Evolutionary conservation across 495 filamentous ascomycete species (phyloP).

Genomic region (Penicillium egyptiacum): DNA sequence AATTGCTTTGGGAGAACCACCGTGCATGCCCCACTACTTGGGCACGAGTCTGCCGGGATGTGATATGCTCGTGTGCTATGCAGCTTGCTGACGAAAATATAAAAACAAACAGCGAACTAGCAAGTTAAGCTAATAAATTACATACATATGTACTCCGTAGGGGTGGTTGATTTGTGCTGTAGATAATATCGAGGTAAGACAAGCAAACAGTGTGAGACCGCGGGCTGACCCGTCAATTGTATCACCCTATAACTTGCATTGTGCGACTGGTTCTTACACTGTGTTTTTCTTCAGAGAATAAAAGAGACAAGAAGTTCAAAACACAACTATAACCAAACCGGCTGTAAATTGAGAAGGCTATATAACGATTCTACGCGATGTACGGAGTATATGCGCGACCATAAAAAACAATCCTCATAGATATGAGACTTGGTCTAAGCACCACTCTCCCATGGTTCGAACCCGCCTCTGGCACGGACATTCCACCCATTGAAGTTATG

Average conservation of each 20-base stretch:
- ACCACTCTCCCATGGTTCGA: slow-evolving; percentile 17
- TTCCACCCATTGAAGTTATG: slow-evolving; percentile 20
- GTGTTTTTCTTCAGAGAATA: background rate
- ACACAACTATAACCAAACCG: background rate
- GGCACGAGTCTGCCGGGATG: slow-evolving; percentile 6
- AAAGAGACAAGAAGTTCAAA: background rate
- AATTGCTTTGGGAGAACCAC: slow-evolving; percentile 11
- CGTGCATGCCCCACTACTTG: slow-evolving; percentile 16
- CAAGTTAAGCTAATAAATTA: slow-evolving; percentile 7
- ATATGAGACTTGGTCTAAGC: slow-evolving; percentile 10
- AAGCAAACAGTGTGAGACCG: slow-evolving; percentile 4
- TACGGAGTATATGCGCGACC: slow-evolving; percentile 5
- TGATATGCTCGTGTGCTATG: slow-evolving; percentile 11
- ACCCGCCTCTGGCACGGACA: slow-evolving; percentile 15
- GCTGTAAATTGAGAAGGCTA: background rate
- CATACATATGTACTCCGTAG: background rate
- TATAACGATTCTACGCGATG: background rate
- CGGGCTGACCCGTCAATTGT: slow-evolving; percentile 6
- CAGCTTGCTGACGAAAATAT: slow-evolving; percentile 5
- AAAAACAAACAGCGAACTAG: background rate
- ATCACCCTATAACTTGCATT: slow-evolving; percentile 1
- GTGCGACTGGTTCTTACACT: background rate
- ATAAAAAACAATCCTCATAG: slow-evolving; percentile 9
- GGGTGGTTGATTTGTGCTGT: slow-evolving; percentile 3
- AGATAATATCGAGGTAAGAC: slow-evolving; percentile 1